A percentile compares a stretch with the other conserved stretches of the same genome.
Evolutionary conservation across 148 eudicot genomes (phyloP).

Genomic region (Fallopia convolvulus): DNA sequence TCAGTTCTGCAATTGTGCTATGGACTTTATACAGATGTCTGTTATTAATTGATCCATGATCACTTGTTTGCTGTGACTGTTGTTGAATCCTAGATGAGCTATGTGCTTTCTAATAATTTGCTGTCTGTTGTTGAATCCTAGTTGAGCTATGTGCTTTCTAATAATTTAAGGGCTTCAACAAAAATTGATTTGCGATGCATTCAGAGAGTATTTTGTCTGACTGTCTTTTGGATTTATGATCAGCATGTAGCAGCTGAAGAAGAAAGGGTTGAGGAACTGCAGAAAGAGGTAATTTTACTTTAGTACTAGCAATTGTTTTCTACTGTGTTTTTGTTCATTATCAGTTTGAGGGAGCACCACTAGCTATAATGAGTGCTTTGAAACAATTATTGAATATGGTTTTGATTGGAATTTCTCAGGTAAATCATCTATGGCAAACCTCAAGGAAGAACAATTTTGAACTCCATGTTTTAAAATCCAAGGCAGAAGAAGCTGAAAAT

Average conservation of each 20-base stretch:
- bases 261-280: conserved; percentile 37
- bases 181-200: background rate
- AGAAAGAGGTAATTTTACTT: conserved; percentile 50
- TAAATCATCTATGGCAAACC: conserved; percentile 47
- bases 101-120: background rate
- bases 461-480: conserved; percentile 36
- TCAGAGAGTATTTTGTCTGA: conserved; percentile 2
- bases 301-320: background rate
- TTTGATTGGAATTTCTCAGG: conserved; percentile 31
- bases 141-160: background rate
- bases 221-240: conserved; percentile 13
- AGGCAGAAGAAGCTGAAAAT: conserved; percentile 50
- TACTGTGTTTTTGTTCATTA: background rate
- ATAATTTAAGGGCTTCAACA: background rate
- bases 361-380: background rate
- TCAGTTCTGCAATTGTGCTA: background rate
- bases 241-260: conserved; percentile 33
- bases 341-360: background rate
- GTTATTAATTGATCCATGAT: background rate
- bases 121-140: background rate
- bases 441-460: conserved; percentile 59
- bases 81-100: background rate
- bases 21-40: background rate
- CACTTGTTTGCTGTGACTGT: background rate
- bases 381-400: too few relatives aligned